Percentiles rank a stretch among this genome's conserved stretches.
These are phyloP conservation scores for Cyberlindnera nakhonratchasimensis DNA, from an alignment of 805 yeast genomes.

Conservation along the genomic window DNA sequence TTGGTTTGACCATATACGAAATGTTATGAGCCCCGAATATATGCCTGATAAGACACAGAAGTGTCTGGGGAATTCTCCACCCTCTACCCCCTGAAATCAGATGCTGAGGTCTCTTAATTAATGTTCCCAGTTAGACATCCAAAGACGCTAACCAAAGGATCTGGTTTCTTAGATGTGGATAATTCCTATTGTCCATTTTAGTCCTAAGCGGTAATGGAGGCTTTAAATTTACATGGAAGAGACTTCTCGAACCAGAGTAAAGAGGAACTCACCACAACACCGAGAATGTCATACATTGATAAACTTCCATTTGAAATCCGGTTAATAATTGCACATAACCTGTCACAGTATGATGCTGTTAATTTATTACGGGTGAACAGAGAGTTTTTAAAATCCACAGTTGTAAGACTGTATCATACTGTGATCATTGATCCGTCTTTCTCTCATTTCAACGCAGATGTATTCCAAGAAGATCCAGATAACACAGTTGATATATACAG, in stretches of 20 bases:
- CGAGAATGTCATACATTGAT: constrained; percentile 24
- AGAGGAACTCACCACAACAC: not conserved
- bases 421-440: constrained; percentile 33
- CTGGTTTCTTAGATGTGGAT: no score
- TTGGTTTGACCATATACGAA: no score
- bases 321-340: constrained; percentile 30
- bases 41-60: no score
- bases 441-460: constrained; percentile 37
- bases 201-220: no score
- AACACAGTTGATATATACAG: constrained; percentile 4
- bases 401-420: constrained; percentile 34
- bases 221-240: not conserved
- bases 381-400: constrained; percentile 31
- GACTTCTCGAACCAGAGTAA: not conserved
- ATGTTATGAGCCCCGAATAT: no score
- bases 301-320: constrained; percentile 39
- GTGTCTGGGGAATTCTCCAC: no score
- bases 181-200: no score
- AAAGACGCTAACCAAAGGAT: no score
- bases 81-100: no score
- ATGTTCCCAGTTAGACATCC: no score
- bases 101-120: no score
- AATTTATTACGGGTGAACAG: constrained; percentile 32
- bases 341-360: constrained; percentile 39
- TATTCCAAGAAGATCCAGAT: constrained; percentile 28